phyloP scores from a whole-genome alignment of 495 filamentous ascomycete species.

The Hypoxylon perforatum region DNA sequence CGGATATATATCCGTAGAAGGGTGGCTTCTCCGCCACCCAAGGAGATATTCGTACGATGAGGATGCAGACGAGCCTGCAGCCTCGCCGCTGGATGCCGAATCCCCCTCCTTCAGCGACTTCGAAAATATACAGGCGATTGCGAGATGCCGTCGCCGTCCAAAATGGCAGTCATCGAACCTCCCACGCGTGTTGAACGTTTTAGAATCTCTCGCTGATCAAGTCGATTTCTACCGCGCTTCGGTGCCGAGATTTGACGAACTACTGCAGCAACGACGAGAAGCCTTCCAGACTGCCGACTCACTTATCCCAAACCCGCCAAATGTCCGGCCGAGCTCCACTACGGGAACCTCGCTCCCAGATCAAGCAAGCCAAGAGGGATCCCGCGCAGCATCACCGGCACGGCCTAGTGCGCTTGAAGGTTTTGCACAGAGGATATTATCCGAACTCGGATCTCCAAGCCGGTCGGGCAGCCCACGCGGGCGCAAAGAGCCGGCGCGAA shows the following conservation, averaged over 20 bases:
- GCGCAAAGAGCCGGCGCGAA: slow-evolving; percentile 51
- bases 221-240: slow-evolving; percentile 73
- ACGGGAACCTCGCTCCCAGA: slow-evolving; percentile 43
- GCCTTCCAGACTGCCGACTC: slow-evolving; percentile 69
- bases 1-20: slow-evolving; percentile 82
- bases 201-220: slow-evolving; percentile 71
- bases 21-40: slow-evolving; percentile 87
- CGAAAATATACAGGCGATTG: slow-evolving; percentile 56
- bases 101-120: slow-evolving; percentile 50
- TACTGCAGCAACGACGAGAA: slow-evolving; percentile 77
- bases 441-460: slow-evolving; percentile 62
- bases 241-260: slow-evolving; percentile 79
- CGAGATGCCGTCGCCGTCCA: slow-evolving; percentile 62
- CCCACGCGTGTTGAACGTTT: slow-evolving; percentile 61
- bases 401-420: slow-evolving; percentile 62
- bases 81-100: slow-evolving; percentile 46
- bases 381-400: slow-evolving; percentile 54
- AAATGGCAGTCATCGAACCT: slow-evolving; percentile 57
- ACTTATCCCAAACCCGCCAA: slow-evolving; percentile 42
- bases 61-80: slow-evolving; percentile 48
- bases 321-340: slow-evolving; percentile 33
- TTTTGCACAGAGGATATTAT: slow-evolving; percentile 66
- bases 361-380: slow-evolving; percentile 46
- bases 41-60: slow-evolving; percentile 65
- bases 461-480: slow-evolving; percentile 62